These are phyloP conservation scores for Crithidia sp. DNA, from an alignment of 208 protist genomes.

Conservation along the genomic window DNA sequence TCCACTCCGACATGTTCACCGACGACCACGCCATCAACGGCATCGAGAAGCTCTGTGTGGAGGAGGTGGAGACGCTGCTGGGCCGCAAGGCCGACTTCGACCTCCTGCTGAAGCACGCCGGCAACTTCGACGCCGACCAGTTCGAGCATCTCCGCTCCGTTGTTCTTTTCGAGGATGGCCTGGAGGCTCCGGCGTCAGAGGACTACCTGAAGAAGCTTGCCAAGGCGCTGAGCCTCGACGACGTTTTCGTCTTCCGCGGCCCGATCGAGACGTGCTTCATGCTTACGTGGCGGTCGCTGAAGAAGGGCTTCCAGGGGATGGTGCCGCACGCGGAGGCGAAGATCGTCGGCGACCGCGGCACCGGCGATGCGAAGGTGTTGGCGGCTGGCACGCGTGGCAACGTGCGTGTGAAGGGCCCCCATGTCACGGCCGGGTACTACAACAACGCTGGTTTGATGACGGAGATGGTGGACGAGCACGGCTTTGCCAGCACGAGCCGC, in stretches of 20 bases:
- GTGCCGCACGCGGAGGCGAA: slow-evolving; percentile 88
- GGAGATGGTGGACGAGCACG: slow-evolving; percentile 89
- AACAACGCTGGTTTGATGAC: slow-evolving; percentile 92
- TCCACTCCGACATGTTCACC: slow-evolving; percentile 90
- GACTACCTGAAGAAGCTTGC: slow-evolving; percentile 83
- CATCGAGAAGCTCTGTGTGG: slow-evolving; percentile 91
- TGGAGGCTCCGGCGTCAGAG: slow-evolving; percentile 55
- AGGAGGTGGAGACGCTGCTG: slow-evolving; percentile 86
- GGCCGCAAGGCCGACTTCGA: slow-evolving; percentile 85
- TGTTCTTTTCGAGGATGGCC: slow-evolving; percentile 84
- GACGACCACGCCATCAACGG: slow-evolving; percentile 91
- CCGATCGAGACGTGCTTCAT: slow-evolving; percentile 85
- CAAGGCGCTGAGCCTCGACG: slow-evolving; percentile 76
- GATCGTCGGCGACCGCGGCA: slow-evolving; percentile 90
- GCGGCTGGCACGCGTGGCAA: slow-evolving; percentile 84
- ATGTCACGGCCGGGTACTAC: slow-evolving; percentile 87
- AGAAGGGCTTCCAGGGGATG: slow-evolving; percentile 69
- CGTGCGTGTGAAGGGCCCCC: slow-evolving; percentile 86
- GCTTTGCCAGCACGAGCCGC: slow-evolving; percentile 86
- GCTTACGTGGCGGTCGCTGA: slow-evolving; percentile 78
- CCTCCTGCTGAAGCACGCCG: slow-evolving; percentile 85
- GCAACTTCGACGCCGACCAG: slow-evolving; percentile 89
- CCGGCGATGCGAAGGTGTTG: slow-evolving; percentile 87
- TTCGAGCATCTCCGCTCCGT: slow-evolving; percentile 86
- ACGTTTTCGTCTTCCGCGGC: slow-evolving; percentile 90